Percentiles rank a stretch among this genome's conserved stretches.
Conservation (phyloP, 768 basidiomycete species). For the Boletus rufocinnamomeus region DNA sequence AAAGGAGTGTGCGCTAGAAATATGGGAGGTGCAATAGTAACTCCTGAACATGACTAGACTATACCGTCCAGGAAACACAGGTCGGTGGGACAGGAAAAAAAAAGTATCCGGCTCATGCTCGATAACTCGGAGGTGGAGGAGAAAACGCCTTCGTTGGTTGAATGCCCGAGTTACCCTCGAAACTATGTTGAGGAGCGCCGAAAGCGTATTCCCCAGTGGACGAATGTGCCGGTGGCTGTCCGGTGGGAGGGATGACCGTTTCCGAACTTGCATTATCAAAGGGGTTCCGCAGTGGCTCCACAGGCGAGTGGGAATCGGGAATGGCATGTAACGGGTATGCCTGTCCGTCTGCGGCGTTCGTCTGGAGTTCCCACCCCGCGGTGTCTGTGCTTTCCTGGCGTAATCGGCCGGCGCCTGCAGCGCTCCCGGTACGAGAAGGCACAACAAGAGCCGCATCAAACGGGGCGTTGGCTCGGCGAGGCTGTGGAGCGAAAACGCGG, state of each 20-base stretch:
- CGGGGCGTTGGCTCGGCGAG: constrained; percentile 32
- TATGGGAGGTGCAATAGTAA: neutral
- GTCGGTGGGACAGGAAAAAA: neutral
- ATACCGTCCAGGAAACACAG: neutral
- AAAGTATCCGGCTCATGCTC: constrained; percentile 1
- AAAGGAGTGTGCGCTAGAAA: constrained; percentile 11
- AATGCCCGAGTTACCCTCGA: constrained; percentile 11
- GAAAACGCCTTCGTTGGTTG: constrained; percentile 6
- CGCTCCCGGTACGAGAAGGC: constrained; percentile 17
- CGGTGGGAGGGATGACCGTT: constrained; percentile 18
- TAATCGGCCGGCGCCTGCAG: constrained; percentile 6
- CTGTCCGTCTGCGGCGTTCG: constrained; percentile 29
- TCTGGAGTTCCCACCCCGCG: constrained; percentile 33
- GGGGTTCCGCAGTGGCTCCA: constrained; percentile 26
- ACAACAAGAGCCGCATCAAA: constrained; percentile 18
- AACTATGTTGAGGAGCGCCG: constrained; percentile 27
- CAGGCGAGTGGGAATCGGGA: constrained; percentile 9
- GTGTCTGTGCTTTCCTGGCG: constrained; percentile 35
- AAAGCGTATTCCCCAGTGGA: constrained; percentile 28
- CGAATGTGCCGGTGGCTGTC: constrained; percentile 11
- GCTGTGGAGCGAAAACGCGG: constrained; percentile 53
- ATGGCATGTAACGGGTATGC: constrained; percentile 27
- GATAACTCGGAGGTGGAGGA: constrained; percentile 28
- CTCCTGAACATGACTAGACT: neutral
- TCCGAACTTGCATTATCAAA: constrained; percentile 27